Base-by-base conservation (phyloP, 2,329 filamentous ascomycete species). In the Hypomyces rosellus region DNA sequence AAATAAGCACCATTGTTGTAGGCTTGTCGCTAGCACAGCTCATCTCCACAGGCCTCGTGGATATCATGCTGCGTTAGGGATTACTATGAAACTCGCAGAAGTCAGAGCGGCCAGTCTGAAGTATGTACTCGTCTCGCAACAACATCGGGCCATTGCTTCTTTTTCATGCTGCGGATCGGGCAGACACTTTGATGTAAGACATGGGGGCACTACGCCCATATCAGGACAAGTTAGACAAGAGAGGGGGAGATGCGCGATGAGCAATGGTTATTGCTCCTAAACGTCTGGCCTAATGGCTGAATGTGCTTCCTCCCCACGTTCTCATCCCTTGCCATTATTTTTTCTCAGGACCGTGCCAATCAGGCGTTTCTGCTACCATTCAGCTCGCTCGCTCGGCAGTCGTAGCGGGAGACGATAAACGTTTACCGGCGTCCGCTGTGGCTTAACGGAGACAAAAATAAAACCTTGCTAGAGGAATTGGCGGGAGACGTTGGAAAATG, bases 221-320 rank as follows among this genome's bases (percentile, higher is more conserved):
- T 42, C 12, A 14, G 15, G 39, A 22, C 16, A 42, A 22, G 15
- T 8, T 42, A 11, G 39, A 42, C 40, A 30, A 6, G 25, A 44
- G 16, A 6, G 25, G 37, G 16, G 36, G 20, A 34, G 49, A 51
- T 51, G 36, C 37, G 49, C 49, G 49, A 51, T 45, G 41, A 20
- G 18, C 18, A 15, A 25, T 16, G 22, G 20, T 39, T 2, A 30
- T 30, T 30, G 25, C 25, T 30, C 25, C 9, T 30, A 30, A 30
- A 30, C 25, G 9, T 30, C 25, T 30, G 25, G 34, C 20, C 14
- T 37, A 12, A 37, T 40, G 33, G 40, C 39, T 36, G 30, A 30
- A 30, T 30, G 25, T 30, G 39, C 15, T 20, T 42, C 6, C 25
- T 30, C 39, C 39, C 39, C 39, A 42, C 39, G 18, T 38, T 38